A percentile compares a stretch with the other conserved stretches of the same genome.
Conservation (phyloP, 2,329 filamentous ascomycete species). For the Sphaerulina vaccinii region DNA sequence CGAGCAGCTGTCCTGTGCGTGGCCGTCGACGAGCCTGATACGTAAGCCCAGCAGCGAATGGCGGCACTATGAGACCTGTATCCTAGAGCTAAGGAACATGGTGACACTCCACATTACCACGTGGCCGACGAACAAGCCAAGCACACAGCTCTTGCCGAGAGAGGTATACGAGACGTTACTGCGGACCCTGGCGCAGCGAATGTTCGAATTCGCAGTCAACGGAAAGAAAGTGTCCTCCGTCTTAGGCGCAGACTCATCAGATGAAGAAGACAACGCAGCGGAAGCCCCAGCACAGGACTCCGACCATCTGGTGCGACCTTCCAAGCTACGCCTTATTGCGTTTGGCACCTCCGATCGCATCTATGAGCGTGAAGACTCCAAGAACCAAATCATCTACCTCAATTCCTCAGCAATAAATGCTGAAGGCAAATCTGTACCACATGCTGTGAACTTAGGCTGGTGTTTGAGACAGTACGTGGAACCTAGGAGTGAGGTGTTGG, state of each 20-base stretch:
- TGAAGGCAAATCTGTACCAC: slow-evolving; percentile 41
- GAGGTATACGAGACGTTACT: slow-evolving; percentile 49
- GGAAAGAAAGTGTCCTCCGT: slow-evolving; percentile 4
- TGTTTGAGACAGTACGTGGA: slow-evolving; percentile 48
- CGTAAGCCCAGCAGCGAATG: slow-evolving; percentile 44
- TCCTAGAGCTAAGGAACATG: slow-evolving; percentile 38
- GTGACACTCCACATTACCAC: slow-evolving; percentile 50
- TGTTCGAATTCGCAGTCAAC: slow-evolving; percentile 29
- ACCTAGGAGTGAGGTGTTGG: slow-evolving; percentile 46
- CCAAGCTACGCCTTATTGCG: slow-evolving; percentile 46
- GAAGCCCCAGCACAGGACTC: background rate
- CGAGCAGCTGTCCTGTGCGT: slow-evolving; percentile 49
- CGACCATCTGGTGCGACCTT: background rate
- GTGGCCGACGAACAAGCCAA: slow-evolving; percentile 48
- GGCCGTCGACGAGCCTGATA: slow-evolving; percentile 47
- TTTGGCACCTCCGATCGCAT: slow-evolving; percentile 49
- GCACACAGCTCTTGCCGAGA: slow-evolving; percentile 41
- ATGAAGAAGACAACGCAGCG: slow-evolving; percentile 9
- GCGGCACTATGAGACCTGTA: slow-evolving; percentile 40
- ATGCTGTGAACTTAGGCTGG: slow-evolving; percentile 48
- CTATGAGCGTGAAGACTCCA: slow-evolving; percentile 48
- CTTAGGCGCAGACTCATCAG: slow-evolving; percentile 10
- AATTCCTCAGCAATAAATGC: slow-evolving; percentile 45
- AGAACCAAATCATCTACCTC: slow-evolving; percentile 49
- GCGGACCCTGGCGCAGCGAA: slow-evolving; percentile 29